Evolutionary conservation across 768 basidiomycete species (phyloP).

Genomic region (Gyrodon lividus): DNA sequence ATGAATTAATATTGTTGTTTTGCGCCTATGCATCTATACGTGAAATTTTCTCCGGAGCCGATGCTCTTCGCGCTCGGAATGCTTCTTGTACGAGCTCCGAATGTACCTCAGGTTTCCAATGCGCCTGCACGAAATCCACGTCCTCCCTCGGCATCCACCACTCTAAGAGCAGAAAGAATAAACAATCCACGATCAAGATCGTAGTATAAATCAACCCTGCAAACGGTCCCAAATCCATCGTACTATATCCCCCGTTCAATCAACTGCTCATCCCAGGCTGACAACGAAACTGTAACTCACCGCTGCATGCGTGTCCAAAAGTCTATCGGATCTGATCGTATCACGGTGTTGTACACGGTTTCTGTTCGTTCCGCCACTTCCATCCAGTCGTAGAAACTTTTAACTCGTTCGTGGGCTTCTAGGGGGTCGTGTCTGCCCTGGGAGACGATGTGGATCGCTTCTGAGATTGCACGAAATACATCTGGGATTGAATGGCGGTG

Average conservation of each 20-base stretch:
- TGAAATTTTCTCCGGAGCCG: too few species aligned
- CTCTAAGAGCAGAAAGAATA: slow-evolving; percentile 84
- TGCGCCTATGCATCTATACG: too few species aligned
- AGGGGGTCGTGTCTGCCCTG: slow-evolving; percentile 71
- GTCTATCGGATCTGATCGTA: slow-evolving; percentile 60
- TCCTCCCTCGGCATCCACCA: slow-evolving; percentile 78
- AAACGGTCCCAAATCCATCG: slow-evolving; percentile 73
- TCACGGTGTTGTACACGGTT: slow-evolving; percentile 70
- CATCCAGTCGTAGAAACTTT: slow-evolving; percentile 84
- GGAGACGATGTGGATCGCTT: slow-evolving; percentile 72
- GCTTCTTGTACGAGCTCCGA: slow-evolving; percentile 14
- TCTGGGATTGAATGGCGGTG: slow-evolving; percentile 45
- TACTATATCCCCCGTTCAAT: slow-evolving; percentile 41
- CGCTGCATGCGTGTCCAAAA: slow-evolving; percentile 76
- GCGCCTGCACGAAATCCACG: slow-evolving; percentile 68
- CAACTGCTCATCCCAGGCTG: neutral
- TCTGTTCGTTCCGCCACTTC: slow-evolving; percentile 81
- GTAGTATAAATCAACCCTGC: slow-evolving; percentile 86
- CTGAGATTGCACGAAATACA: slow-evolving; percentile 77
- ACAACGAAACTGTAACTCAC: slow-evolving; percentile 38
- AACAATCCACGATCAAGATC: slow-evolving; percentile 85
- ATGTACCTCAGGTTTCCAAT: slow-evolving; percentile 51
- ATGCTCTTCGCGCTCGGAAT: too few species aligned
- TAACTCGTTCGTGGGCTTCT: slow-evolving; percentile 73
- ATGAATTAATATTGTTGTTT: too few species aligned